Base-by-base conservation (phyloP, 225 moss, liverwort and hornwort genomes). In the Polytrichum formosum region DNA sequence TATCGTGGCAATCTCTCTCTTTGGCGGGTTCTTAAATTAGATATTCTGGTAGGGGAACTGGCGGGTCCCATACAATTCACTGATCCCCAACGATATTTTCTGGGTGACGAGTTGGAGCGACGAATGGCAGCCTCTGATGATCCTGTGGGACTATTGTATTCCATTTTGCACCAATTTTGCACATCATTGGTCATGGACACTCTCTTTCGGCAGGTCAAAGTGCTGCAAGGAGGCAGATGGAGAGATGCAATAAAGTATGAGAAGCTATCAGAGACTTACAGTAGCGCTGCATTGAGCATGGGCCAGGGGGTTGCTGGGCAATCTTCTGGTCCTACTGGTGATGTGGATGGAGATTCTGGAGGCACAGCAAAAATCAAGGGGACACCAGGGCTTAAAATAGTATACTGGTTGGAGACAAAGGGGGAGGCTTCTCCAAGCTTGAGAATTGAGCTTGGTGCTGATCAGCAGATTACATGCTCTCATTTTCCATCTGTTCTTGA, bases 111-210 rank as follows among this genome's bases (percentile, higher is more conserved):
- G 78, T 71, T 98, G 71, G 98, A 98, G 81, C 88, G 94, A 62
- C 90, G 94, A 18, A 94, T 94, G 98, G 90, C 94, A 70, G 87
- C 87, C 61, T 94, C 98, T n/a, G 92, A 98, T 71, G 98, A 98
- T 72, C 92, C 98, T 21, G 82, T 98, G 64, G 84, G 88, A 64
- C 79, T 92, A 58, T 77, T 98, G 78, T 98, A 94, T 74, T 88
- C 98, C 66, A 86, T 98, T 65, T 71, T 98, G 68, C 92, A 98
- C 78, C 94, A 98, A 54, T 91, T 98, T 75, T 92, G 91, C 76
- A 88, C 92, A 58, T 88, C 91, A 31, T 80, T 98, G 80, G 94
- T 94, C 61, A 94, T 94, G 94, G 98, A 98, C 67, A 98, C 94
- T 46, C 88, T 98, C 64, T 98, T 98, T 73, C 91, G 91, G 68